A percentile compares a stretch with the other conserved stretches of the same genome.
These are phyloP conservation scores for Tarenaya hassleriana DNA, from an alignment of 345 rosid species.

Conservation along the genomic window DNA sequence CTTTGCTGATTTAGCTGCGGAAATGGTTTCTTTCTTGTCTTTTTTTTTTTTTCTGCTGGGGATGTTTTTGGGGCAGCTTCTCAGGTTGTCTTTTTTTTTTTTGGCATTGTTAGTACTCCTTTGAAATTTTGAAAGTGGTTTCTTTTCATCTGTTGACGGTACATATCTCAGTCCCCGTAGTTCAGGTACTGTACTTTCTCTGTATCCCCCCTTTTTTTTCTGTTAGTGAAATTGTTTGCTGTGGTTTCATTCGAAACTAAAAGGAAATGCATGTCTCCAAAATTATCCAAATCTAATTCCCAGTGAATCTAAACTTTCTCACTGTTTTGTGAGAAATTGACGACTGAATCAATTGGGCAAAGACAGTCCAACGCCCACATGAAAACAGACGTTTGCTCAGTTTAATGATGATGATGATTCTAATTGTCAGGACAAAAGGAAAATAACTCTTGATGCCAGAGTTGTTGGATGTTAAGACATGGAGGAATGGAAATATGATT, in stretches of 20 bases:
- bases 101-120: constrained; percentile 25
- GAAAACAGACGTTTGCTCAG: no score
- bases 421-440: no score
- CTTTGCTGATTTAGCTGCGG: constrained; percentile 16
- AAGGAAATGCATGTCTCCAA: no score
- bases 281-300: no score
- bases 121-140: constrained; percentile 22
- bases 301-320: background rate
- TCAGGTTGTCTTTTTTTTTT: constrained; percentile 20
- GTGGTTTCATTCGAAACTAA: no score
- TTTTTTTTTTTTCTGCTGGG: constrained; percentile 24
- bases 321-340: background rate
- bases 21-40: constrained; percentile 12
- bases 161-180: background rate
- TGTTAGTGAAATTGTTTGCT: no score
- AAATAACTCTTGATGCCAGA: no score
- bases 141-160: background rate
- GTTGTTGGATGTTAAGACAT: no score
- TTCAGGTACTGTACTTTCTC: no score
- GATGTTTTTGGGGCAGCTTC: constrained; percentile 25
- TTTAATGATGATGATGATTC: no score
- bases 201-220: no score
- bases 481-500: constrained; percentile 17
- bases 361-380: no score
- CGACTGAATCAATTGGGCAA: background rate